Evolutionary conservation across 352 stramenopile genomes (phyloP).

Genomic region (Globisporangium nagaii): DNA sequence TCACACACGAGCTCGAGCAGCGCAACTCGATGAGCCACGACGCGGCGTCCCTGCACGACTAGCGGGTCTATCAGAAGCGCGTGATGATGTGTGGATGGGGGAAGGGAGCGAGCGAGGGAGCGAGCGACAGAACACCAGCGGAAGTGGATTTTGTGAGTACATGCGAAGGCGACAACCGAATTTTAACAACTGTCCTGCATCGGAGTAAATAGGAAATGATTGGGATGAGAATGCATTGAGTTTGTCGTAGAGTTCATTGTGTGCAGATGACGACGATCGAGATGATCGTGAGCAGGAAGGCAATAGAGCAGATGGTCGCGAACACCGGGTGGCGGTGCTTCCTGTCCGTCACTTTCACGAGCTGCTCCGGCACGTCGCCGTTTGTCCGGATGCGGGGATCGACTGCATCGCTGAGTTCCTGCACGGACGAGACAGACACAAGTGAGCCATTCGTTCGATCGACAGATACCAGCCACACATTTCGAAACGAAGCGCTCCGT

Average conservation of each 20-base stretch:
- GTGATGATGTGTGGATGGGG: too few relatives aligned
- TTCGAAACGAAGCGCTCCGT: too few relatives aligned
- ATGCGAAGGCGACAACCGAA: too few relatives aligned
- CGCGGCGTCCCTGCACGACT: background rate
- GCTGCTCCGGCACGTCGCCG: slow-evolving; percentile 52
- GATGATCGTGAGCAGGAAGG: slow-evolving; percentile 56
- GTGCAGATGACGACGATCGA: slow-evolving; percentile 65
- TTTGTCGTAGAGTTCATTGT: slow-evolving; percentile 7
- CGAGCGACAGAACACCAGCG: too few relatives aligned
- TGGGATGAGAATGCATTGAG: background rate
- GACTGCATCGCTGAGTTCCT: background rate
- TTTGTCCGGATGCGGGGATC: slow-evolving; percentile 37
- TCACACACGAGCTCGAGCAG: slow-evolving; percentile 38
- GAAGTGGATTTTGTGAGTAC: background rate
- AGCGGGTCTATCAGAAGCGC: too few relatives aligned
- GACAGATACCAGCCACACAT: too few relatives aligned
- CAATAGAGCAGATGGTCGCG: slow-evolving; percentile 62
- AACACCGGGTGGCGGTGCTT: slow-evolving; percentile 65
- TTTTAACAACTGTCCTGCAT: too few relatives aligned
- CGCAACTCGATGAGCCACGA: slow-evolving; percentile 14
- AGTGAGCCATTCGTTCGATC: too few relatives aligned
- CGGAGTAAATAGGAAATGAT: too few relatives aligned
- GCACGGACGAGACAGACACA: background rate
- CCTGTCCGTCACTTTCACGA: slow-evolving; percentile 72
- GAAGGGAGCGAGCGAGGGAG: too few relatives aligned